Evolutionary conservation across 1,284 basidiomycete genomes (phyloP), one percentile per base, ranked within the genome.

Genomic region (Leccinum cinnamomeum): DNA sequence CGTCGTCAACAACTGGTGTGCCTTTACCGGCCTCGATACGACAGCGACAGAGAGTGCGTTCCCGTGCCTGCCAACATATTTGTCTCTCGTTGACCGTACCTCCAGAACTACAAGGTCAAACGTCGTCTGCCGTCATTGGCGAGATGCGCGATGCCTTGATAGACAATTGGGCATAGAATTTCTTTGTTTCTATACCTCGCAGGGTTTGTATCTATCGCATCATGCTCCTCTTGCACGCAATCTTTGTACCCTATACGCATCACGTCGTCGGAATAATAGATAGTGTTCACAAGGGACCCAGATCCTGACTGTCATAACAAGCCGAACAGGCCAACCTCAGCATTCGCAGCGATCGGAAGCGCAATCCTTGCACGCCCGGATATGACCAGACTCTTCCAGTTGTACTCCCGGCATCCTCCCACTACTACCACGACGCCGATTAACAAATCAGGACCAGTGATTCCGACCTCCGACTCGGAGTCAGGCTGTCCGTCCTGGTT

Each of bases 1-100:
- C 57, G 94, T 99, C 61, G 97, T 98, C 64, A 99, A 99, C 74
- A 96, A 99, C 77, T 99, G 96, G 95, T 95, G 92, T 79, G 97
- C 97, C 16, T 99, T 99, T 78, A 94, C 94, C 33, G 95, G 95
- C 48, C 83, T 97, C 50, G 95, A 98, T 75, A 97, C 97, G 61
- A 98, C 97, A 23, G 97, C 97, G 18, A 98, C 97, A 58, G 97
- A 99, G 79, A 94, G 94, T 94, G 70, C 72, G 92, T 83, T 30
- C 18, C 44, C 28, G 16, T 59, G n/a, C 64, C 30, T 62, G n/a
- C 41, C 35, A 56, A 39, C 48, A 11, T 48, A 46, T 14, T 53
- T 23, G 20, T 25, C 59, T 50, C 48, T 50, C 16, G 8, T 61
- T 63, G 35, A 65, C 50, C 39, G 2, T 41, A 20, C 20, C 5